phyloP scores from a whole-genome alignment of 768 basidiomycete species.

The Agaricus sinodeliciosus region DNA sequence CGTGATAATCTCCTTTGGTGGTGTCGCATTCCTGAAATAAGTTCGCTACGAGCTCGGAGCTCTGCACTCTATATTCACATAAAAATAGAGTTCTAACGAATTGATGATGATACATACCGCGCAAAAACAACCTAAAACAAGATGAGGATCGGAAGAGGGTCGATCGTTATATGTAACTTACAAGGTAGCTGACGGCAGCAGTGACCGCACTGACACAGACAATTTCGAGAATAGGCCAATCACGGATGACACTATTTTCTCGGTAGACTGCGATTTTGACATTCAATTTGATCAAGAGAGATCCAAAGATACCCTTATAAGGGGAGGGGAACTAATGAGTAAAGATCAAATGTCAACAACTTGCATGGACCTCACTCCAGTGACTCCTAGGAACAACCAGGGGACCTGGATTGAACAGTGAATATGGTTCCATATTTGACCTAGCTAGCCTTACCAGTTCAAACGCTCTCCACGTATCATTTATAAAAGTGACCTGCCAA shows the following conservation, averaged over 20 bases:
- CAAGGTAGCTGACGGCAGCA: conserved; percentile 65
- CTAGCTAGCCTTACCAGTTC: conserved; percentile 44
- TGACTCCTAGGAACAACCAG: conserved; percentile 57
- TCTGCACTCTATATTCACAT: conserved; percentile 43
- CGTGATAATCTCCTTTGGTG: conserved; percentile 59
- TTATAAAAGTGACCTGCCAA: conserved; percentile 46
- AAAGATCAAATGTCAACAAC: background rate
- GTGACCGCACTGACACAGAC: conserved; percentile 56
- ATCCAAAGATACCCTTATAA: conserved; percentile 55
- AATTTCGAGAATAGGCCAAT: conserved; percentile 65
- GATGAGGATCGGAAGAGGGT: background rate
- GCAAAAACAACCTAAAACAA: conserved; percentile 55
- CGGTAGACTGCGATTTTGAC: conserved; percentile 58
- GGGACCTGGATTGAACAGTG: conserved; percentile 41
- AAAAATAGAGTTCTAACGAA: background rate
- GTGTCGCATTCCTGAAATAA: conserved; percentile 81
- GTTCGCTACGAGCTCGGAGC: conserved; percentile 78
- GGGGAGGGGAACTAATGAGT: background rate
- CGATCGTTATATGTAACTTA: conserved; percentile 21
- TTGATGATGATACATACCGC: conserved; percentile 27
- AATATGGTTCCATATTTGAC: background rate
- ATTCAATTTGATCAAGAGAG: conserved; percentile 60
- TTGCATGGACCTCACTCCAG: conserved; percentile 40
- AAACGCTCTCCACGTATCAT: conserved; percentile 64
- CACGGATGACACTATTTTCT: conserved; percentile 42